Base-by-base conservation (phyloP, 139 green algal species). In the Zygnema circumcarinatum region DNA sequence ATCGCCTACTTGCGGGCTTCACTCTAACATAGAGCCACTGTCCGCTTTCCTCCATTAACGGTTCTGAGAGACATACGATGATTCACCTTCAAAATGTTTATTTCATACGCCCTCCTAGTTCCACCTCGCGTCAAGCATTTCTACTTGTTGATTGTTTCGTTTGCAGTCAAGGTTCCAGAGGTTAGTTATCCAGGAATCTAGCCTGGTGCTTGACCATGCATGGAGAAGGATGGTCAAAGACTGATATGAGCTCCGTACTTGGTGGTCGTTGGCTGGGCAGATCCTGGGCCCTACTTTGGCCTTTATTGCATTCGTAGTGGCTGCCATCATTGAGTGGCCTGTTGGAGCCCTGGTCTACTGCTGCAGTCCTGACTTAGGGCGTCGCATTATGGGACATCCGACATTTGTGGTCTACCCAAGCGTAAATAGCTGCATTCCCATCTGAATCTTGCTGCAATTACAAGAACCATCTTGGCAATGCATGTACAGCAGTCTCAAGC, bases 311-410 rank as follows among this genome's bases (percentile, higher is more conserved):
- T 42, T 79, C 20, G 80, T 86, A n/a, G 53, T 80, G 3, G 80
- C 80, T n/a, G 80, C 80, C 0, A 31, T 86, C 0, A 80, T 86
- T 79, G 80, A 86, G 1, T 86, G 80, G 80, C 80, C 80, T 0
- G 80, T 86, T 38, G 80, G 80, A 31, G 80, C 80, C 36, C 29
- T 40, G 29, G 80, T 86, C 16, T 86, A 40, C 62, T 42, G 54
- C 21, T 86, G 80, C 80, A 86, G 25, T 38, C 80, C 42, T 40
- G 75, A 86, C 39, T 0, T 40, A 29, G 80, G 80, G 1, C 36
- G 38, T 0, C 74, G 54, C 2, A 86, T 86, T 2, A 86, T 86
- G 80, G 80, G 80, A 38, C 80, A 86, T 0, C 80, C 80, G 32
- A 40, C 75, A 16, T 42, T 33, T 47, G 21, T 22, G 22, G 54